Evolutionary conservation across 345 rosid genomes (phyloP).

Genomic region (Microcos paniculata): DNA sequence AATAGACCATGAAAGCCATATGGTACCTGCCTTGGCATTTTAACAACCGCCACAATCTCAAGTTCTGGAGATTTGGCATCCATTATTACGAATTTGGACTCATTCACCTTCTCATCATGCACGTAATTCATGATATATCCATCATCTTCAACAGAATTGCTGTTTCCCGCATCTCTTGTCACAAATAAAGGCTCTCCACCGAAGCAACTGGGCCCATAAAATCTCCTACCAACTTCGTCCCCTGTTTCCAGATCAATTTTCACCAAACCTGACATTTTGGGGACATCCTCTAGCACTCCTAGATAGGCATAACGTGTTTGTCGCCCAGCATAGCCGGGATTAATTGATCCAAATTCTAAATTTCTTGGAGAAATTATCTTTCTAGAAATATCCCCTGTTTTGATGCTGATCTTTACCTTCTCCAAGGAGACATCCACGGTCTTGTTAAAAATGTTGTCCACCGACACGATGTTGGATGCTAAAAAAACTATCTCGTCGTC

Average conservation of each 20-base stretch:
- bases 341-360: conserved; percentile 24
- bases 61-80: conserved; percentile 27
- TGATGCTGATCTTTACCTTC: conserved; percentile 16
- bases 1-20: conserved; percentile 9
- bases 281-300: conserved; percentile 13
- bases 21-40: background rate
- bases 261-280: conserved; percentile 24
- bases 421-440: conserved; percentile 18
- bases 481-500: conserved; percentile 23
- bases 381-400: conserved; percentile 17
- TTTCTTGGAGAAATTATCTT: conserved; percentile 14
- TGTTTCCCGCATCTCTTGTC: conserved; percentile 1
- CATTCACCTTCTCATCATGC: conserved; percentile 20
- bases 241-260: conserved; percentile 22
- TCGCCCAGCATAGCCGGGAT: conserved; percentile 16
- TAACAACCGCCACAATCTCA: conserved; percentile 12
- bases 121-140: conserved; percentile 19
- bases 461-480: conserved; percentile 10
- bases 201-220: conserved; percentile 19
- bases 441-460: background rate
- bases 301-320: conserved; percentile 11
- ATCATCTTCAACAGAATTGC: conserved; percentile 17
- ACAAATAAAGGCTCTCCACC: conserved; percentile 33
- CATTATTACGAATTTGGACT: conserved; percentile 21
- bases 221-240: conserved; percentile 17